Conservation (phyloP, 257 asterid species). For the Nicotiana tabacum region DNA sequence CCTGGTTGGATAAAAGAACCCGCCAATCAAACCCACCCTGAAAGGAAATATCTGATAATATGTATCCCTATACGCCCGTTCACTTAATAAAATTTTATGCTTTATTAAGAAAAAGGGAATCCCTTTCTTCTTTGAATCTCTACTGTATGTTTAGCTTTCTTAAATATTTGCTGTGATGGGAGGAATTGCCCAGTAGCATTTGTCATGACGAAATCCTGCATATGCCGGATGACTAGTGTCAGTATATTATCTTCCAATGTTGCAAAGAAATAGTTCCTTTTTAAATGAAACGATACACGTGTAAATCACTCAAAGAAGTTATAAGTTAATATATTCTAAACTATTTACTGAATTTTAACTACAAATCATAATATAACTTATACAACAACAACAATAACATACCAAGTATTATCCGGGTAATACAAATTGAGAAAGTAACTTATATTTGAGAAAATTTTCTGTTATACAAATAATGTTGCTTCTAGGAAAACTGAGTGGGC, state of each 20-base stretch:
- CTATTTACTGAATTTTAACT: neutral
- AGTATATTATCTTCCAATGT: neutral
- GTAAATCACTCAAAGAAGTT: neutral
- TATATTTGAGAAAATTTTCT: neutral
- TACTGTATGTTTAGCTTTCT: neutral
- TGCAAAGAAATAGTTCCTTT: neutral
- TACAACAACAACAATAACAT: too few species aligned
- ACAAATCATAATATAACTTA: neutral
- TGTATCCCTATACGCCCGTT: neutral
- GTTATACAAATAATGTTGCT: neutral
- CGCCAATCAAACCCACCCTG: too few species aligned
- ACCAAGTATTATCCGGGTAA: too few species aligned
- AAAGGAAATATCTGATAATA: neutral
- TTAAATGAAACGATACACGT: neutral
- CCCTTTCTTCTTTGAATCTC: neutral
- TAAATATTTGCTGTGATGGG: neutral
- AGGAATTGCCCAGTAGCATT: neutral
- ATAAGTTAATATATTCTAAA: neutral
- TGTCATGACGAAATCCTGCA: neutral
- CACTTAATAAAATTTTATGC: too few species aligned
- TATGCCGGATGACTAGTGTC: neutral
- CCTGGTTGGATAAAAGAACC: too few species aligned
- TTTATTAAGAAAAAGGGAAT: neutral
- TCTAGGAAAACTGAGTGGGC: neutral
- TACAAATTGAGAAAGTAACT: neutral